Evolutionary conservation across 2,329 filamentous ascomycete species (phyloP), one percentile per base, ranked within the genome.

Genomic region (Metarhizium rileyi): DNA sequence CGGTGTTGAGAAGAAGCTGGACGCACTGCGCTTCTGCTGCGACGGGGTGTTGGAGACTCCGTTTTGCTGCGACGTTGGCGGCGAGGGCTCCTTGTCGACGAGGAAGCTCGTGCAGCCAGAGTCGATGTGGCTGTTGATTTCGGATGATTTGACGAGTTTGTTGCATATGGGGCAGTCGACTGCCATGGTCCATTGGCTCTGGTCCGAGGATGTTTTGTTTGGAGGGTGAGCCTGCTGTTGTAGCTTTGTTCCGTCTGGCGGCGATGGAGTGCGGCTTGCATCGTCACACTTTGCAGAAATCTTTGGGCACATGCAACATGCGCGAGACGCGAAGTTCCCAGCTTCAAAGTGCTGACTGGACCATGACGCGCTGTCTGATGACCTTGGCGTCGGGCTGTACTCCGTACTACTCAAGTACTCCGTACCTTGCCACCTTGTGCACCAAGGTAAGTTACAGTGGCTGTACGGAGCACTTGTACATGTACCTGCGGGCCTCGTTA

Each of bases 51-150:
- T 36, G 5, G 48, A 27, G 2, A 36, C 43, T 23, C 41, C 52
- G 47, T 52, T 55, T 42, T 52, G 50, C n/a, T 59, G 59, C 10
- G 58, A 58, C 18, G 58, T 58, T 48, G 63, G 57, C 4, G 59
- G 66, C 44, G 55, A 62, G 26, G 62, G 61, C 9, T 63, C 58
- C 57, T 71, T 62, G 52, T 83, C 78, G 62, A 85, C 70, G 54
- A 93, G 65, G 63, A 84, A 84, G 33, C 72, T 75, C 52, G 78
- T 67, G 70, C 91, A 97, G 55, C 78, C 79, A 27, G 88, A 91
- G 70, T 97, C 93, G 63, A 97, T 81, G 67, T 97, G 91, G 57
- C 77, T 76, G 69, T 97, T 97, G 73, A 97, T 97, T 57, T 85
- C 79, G 61, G 72, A 71, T 56, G 84, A 70, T 56, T 80, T 84